Evolutionary conservation across 1,139 yeast species (phyloP).

Genomic region (Magnusiomyces paraingens): DNA sequence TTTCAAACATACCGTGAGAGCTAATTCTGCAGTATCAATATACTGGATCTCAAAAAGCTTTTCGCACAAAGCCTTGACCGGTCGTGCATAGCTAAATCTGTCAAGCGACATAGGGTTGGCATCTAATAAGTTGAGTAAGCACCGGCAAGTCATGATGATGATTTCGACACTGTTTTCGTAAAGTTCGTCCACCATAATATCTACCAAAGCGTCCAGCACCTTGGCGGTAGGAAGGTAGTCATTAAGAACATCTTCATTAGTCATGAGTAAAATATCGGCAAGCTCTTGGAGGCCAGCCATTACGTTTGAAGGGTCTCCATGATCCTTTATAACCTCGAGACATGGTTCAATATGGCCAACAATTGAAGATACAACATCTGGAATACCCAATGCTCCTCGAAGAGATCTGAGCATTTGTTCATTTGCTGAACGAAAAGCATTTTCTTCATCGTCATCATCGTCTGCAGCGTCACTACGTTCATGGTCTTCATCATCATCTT

Average conservation of each 20-base stretch:
- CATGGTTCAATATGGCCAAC: conserved; percentile 25
- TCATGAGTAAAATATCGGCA: conserved; percentile 34
- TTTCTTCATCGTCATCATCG: conserved; percentile 26
- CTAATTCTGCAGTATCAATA: conserved; percentile 91
- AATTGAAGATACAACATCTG: conserved; percentile 22
- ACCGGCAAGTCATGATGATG: conserved; percentile 77
- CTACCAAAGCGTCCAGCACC: conserved; percentile 50
- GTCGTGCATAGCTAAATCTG: conserved; percentile 59
- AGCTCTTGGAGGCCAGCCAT: conserved; percentile 37
- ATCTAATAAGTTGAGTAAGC: conserved; percentile 76
- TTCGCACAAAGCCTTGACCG: conserved; percentile 58
- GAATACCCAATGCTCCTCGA: conserved; percentile 12
- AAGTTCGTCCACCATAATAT: conserved; percentile 51
- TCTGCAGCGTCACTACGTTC: conserved; percentile 16
- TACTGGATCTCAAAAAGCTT: conserved; percentile 70
- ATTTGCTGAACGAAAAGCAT: conserved; percentile 25
- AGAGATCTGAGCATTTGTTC: conserved; percentile 15
- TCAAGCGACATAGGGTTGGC: conserved; percentile 62
- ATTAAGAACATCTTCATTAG: conserved; percentile 32
- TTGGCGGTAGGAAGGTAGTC: conserved; percentile 51
- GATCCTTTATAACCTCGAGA: conserved; percentile 29
- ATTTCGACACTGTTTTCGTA: conserved; percentile 67
- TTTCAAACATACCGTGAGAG: conserved; percentile 51
- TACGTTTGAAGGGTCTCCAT: conserved; percentile 41
- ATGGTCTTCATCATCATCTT: conserved; percentile 10